Evolutionary conservation across 306 rosid species (phyloP).

Genomic region (Dryas octopetala): DNA sequence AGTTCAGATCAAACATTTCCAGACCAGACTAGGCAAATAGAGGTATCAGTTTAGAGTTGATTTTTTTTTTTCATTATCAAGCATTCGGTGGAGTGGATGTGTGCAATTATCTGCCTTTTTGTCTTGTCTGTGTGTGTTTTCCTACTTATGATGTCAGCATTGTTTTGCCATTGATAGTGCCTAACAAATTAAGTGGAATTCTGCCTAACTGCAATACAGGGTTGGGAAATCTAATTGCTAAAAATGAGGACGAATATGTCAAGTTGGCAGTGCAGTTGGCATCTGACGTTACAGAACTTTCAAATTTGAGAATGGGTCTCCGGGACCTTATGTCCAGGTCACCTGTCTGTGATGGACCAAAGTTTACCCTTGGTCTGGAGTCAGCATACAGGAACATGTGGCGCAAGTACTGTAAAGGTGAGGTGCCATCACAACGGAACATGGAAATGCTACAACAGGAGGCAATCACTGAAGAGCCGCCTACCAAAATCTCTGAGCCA

Average conservation of each 20-base stretch:
- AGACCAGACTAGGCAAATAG: neutral
- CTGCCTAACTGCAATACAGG: conserved; percentile 47
- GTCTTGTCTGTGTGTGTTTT: neutral
- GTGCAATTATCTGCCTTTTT: neutral
- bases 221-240: conserved; percentile 64
- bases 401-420: conserved; percentile 88
- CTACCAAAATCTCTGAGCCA: conserved; percentile 32
- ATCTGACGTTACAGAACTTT: conserved; percentile 72
- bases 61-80: neutral
- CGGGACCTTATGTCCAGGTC: conserved; percentile 80
- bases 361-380: conserved; percentile 65
- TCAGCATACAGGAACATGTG: conserved; percentile 75
- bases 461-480: conserved; percentile 33
- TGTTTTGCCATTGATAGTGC: neutral
- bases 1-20: neutral
- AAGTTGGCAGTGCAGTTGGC: conserved; percentile 81
- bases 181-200: neutral
- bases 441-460: conserved; percentile 49
- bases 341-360: conserved; percentile 80
- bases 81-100: neutral
- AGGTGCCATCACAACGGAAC: conserved; percentile 73
- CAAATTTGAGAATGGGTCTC: conserved; percentile 76
- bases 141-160: neutral
- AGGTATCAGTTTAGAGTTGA: neutral
- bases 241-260: conserved; percentile 84